A percentile compares a stretch with the other conserved stretches of the same genome.
phyloP scores from a whole-genome alignment of 192 early-diverging fungal species.

The Coemansia sp. region DNA sequence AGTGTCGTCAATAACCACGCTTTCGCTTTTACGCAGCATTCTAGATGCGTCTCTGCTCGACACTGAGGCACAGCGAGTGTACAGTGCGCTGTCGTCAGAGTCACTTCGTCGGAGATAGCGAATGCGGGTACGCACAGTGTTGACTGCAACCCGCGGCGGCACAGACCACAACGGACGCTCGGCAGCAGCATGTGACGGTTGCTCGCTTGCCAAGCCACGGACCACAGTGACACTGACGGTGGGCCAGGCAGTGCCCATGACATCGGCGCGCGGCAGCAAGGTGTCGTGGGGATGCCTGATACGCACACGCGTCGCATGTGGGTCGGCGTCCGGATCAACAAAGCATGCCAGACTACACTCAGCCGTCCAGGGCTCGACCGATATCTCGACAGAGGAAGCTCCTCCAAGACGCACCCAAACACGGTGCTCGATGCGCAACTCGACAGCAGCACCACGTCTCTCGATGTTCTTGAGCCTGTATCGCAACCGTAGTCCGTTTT shows the following conservation, averaged over 20 bases:
- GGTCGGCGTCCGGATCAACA: constrained; percentile 46
- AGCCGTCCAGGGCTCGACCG: constrained; percentile 25
- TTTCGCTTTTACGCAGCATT: constrained; percentile 13
- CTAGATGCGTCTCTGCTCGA: constrained; percentile 3
- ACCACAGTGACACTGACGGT: constrained; percentile 18
- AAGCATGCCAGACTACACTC: constrained; percentile 34
- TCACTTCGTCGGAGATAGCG: constrained; percentile 31
- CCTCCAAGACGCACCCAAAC: constrained; percentile 27
- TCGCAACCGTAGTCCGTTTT: constrained; percentile 9
- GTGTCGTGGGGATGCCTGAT: constrained; percentile 28
- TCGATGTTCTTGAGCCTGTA: constrained; percentile 21
- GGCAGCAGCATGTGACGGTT: not conserved
- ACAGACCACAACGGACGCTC: constrained; percentile 28
- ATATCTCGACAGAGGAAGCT: constrained; percentile 8
- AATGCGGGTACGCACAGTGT: constrained; percentile 27
- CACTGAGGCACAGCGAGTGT: constrained; percentile 42
- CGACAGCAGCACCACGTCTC: constrained; percentile 20
- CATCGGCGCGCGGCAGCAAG: constrained; percentile 25
- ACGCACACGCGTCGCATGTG: constrained; percentile 45
- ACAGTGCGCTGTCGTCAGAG: constrained; percentile 21
- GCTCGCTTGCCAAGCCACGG: not conserved
- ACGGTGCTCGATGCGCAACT: constrained; percentile 47
- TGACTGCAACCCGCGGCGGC: constrained; percentile 40
- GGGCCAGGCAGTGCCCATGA: constrained; percentile 34
- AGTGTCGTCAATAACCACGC: constrained; percentile 17